Base-by-base conservation (phyloP, 2,329 filamentous ascomycete species). In the Aspergillus hortae region DNA sequence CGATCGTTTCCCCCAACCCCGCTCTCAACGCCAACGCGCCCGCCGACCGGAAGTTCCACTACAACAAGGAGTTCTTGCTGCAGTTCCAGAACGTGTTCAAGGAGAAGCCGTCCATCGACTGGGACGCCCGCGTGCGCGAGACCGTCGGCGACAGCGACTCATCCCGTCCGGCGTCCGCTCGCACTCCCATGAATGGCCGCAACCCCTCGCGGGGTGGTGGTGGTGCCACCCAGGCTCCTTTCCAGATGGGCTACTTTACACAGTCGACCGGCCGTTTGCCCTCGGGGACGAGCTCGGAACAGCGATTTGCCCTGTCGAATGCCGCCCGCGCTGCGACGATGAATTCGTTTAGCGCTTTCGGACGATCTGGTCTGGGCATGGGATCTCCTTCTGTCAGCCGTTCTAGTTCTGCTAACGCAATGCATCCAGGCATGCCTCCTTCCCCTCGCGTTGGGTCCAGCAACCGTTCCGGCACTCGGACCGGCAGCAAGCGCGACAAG, bases 61-160 rank as follows among this genome's bases (percentile, higher is more conserved):
- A 99, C 73, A 91, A 97, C 74, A 89, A 92, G 65, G 87, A 88
- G 63, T 99, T 99, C 79, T 78, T 99, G 74, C 80, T 99, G 27
- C 94, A 99, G 69, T 99, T 99, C 80, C 90, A 96, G 76, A 84
- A 84, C 63, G 90, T 96, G 17, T 99, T 96, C 76, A 95, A 90
- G 57, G 94, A 99, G 78, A 95, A 96, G 76, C 94, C 94, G 12
- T 95, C 91, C 0, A 74, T 92, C 41, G 92, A 97, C 67, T 99
- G 96, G 84, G 89, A 95, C 67, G 81, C 87, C 59, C 92, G 94
- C 66, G 86, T 99, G 56, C 81, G 92, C 81, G 86, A 88, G 74
- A 80, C 87, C 77, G 72, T 99, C 60, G 92, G 92, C 52, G 92
- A 96, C 59, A 78, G 79, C 52, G 78, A 83, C 52, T 83, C 84